These are phyloP conservation scores for Rubus parviflorus DNA, from an alignment of 306 rosid genomes.

Conservation along the genomic window DNA sequence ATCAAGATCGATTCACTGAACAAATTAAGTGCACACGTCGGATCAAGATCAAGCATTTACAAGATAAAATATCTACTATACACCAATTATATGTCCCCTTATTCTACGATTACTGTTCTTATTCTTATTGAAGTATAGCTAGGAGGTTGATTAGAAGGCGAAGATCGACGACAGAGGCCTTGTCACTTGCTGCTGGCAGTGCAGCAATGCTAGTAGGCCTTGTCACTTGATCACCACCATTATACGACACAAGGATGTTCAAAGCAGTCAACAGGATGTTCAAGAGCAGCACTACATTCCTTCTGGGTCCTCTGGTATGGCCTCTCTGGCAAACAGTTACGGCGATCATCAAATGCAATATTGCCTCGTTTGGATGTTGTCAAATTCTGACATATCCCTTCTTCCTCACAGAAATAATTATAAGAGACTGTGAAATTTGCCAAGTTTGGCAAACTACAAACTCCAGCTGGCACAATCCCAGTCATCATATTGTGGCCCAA, in stretches of 20 bases:
- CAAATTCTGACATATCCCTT: constrained; percentile 62
- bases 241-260: constrained; percentile 38
- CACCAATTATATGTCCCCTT: not conserved
- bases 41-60: not conserved
- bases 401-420: constrained; percentile 86
- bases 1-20: not conserved
- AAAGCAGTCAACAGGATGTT: constrained; percentile 54
- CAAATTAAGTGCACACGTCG: not conserved
- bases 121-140: constrained; percentile 24
- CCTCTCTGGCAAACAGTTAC: constrained; percentile 71
- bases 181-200: constrained; percentile 29
- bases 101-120: not conserved
- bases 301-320: constrained; percentile 59
- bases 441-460: constrained; percentile 71
- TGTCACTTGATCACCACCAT: no score
- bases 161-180: constrained; percentile 37
- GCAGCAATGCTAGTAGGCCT: constrained; percentile 43
- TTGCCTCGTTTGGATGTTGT: constrained; percentile 44
- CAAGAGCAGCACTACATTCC: constrained; percentile 49
- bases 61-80: not conserved
- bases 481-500: constrained; percentile 63
- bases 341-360: constrained; percentile 49
- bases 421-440: constrained; percentile 67
- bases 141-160: constrained; percentile 62
- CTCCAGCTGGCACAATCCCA: constrained; percentile 62